These are phyloP conservation scores for Warburgia ugandensis DNA, from an alignment of 164 flowering plant species.

Conservation along the genomic window DNA sequence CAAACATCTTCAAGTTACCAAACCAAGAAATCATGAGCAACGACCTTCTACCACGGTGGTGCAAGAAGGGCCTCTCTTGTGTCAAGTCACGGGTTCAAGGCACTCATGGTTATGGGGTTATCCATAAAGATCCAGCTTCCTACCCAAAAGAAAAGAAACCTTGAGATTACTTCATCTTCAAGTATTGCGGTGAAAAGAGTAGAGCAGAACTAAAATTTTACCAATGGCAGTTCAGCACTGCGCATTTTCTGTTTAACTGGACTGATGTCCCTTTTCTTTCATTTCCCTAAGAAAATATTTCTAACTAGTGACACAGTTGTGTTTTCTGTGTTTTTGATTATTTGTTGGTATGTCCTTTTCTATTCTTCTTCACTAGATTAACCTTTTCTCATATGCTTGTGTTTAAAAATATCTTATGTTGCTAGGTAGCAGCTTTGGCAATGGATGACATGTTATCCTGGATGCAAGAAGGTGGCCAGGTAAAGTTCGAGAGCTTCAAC, in stretches of 20 bases:
- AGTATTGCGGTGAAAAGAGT: too few species aligned
- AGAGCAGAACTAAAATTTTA: too few species aligned
- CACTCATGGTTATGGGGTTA: too few species aligned
- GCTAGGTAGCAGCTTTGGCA: constrained; percentile 97
- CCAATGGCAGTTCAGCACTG: neutral
- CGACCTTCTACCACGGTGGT: too few species aligned
- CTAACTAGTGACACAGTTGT: too few species aligned
- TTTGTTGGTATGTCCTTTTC: neutral
- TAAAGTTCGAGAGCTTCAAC: constrained; percentile 18
- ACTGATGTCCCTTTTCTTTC: neutral
- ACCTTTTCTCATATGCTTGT: constrained; percentile 32
- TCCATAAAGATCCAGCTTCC: too few species aligned
- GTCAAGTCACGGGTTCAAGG: too few species aligned
- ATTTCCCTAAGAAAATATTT: neutral
- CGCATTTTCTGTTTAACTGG: neutral
- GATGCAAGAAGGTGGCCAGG: constrained; percentile 99
- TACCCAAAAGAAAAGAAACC: too few species aligned
- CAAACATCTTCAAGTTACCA: too few species aligned
- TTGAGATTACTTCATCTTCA: too few species aligned
- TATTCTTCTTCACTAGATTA: constrained; percentile 18
- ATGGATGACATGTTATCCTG: constrained; percentile 98
- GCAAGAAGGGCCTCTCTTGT: too few species aligned
- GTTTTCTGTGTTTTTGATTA: neutral
- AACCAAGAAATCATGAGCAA: too few species aligned
- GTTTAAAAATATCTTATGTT: constrained; percentile 48